A percentile compares a stretch with the other conserved stretches of the same genome.
phyloP scores from a whole-genome alignment of 2,329 filamentous ascomycete species.

The Hymenoscyphus occultus region DNA sequence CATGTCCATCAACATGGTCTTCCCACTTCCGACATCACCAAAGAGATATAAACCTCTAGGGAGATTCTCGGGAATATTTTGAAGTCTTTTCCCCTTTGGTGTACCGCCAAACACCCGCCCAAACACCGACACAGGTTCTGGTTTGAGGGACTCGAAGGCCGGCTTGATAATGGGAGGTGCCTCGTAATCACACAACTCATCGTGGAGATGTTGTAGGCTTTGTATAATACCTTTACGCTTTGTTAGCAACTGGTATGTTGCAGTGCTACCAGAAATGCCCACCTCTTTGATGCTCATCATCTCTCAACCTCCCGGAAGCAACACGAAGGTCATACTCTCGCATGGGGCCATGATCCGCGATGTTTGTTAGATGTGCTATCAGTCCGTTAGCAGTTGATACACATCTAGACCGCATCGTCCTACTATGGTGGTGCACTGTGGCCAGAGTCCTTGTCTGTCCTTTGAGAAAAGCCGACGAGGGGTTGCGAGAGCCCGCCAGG shows the following conservation, averaged over 20 bases:
- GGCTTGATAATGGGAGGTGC: slow-evolving; percentile 75
- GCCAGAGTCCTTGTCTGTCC: slow-evolving; percentile 33
- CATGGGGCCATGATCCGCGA: slow-evolving; percentile 61
- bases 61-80: slow-evolving; percentile 65
- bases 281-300: slow-evolving; percentile 92
- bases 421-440: slow-evolving; percentile 33
- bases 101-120: slow-evolving; percentile 58
- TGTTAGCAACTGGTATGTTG: slow-evolving; percentile 6
- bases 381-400: slow-evolving; percentile 3
- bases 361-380: slow-evolving; percentile 24
- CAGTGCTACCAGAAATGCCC: slow-evolving; percentile 28
- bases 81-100: slow-evolving; percentile 37
- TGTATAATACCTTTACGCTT: slow-evolving; percentile 71
- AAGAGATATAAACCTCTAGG: slow-evolving; percentile 92
- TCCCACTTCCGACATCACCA: slow-evolving; percentile 94
- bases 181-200: slow-evolving; percentile 71
- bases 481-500: background rate
- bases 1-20: slow-evolving; percentile 99
- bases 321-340: slow-evolving; percentile 87
- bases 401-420: background rate
- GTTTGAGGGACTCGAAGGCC: slow-evolving; percentile 65
- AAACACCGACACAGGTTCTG: slow-evolving; percentile 51
- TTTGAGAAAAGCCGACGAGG: slow-evolving; percentile 26
- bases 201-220: slow-evolving; percentile 82
- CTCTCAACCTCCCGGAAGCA: slow-evolving; percentile 66